phyloP scores from a whole-genome alignment of 164 flowering plant genomes.

The Dillenia turbinata region DNA sequence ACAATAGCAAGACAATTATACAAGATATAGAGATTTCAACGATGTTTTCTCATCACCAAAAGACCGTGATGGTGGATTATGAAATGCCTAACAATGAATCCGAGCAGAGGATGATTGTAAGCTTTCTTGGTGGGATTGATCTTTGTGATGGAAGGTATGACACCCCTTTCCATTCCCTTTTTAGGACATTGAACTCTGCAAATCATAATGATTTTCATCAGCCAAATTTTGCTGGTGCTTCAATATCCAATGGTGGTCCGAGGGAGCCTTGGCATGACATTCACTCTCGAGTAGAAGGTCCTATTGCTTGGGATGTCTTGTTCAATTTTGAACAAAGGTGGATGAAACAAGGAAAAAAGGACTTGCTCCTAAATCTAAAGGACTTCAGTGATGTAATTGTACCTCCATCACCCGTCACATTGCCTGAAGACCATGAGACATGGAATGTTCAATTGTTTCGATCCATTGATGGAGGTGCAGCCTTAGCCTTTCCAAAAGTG shows the following conservation, averaged over 20 bases:
- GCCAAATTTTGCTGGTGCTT: slow-evolving; percentile 51
- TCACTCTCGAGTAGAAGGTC: slow-evolving; percentile 68
- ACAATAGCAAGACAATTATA: slow-evolving; percentile 47
- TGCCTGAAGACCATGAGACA: slow-evolving; percentile 50
- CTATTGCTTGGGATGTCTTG: slow-evolving; percentile 77
- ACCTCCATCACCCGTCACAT: slow-evolving; percentile 51
- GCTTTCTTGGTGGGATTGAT: slow-evolving; percentile 77
- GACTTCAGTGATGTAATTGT: slow-evolving; percentile 40
- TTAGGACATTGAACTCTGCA: slow-evolving; percentile 48
- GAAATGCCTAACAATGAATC: slow-evolving; percentile 32
- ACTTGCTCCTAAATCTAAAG: slow-evolving; percentile 35
- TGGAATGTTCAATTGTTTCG: slow-evolving; percentile 79
- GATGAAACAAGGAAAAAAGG: slow-evolving; percentile 64
- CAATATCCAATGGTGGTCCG: slow-evolving; percentile 69
- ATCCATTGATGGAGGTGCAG: slow-evolving; percentile 83
- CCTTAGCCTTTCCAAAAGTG: slow-evolving; percentile 58
- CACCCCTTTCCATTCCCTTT: slow-evolving; percentile 58
- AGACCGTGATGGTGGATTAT: slow-evolving; percentile 59
- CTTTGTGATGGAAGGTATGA: slow-evolving; percentile 80
- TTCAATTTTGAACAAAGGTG: slow-evolving; percentile 79
- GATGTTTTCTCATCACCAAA: slow-evolving; percentile 88
- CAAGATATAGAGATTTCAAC: slow-evolving; percentile 59
- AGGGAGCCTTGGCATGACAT: slow-evolving; percentile 90
- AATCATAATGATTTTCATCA: slow-evolving; percentile 76
- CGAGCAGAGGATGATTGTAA: slow-evolving; percentile 53